Percentiles rank a stretch among this genome's conserved stretches.
Evolutionary conservation across 495 filamentous ascomycete genomes (phyloP).

Genomic region (Aspergillus hancockii): DNA sequence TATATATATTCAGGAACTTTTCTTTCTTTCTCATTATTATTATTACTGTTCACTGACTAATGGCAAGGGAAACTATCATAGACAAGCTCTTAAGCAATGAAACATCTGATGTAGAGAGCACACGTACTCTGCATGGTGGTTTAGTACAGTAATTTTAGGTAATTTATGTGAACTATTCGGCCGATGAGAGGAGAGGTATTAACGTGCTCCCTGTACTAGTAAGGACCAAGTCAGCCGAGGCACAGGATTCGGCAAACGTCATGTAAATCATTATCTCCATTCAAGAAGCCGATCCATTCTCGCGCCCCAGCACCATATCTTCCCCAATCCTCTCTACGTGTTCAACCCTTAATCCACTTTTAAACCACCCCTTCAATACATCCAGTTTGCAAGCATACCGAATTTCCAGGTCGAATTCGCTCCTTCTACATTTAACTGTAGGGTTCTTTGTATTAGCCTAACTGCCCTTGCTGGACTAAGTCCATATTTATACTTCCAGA

Average conservation of each 20-base stretch:
- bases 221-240: conserved; percentile 38
- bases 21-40: too few relatives aligned
- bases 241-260: conserved; percentile 48
- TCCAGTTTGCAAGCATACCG: neutral
- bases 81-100: too few relatives aligned
- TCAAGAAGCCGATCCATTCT: conserved; percentile 40
- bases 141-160: too few relatives aligned
- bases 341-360: conserved; percentile 11
- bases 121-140: too few relatives aligned
- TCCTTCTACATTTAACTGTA: conserved; percentile 1
- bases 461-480: neutral
- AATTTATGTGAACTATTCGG: too few relatives aligned
- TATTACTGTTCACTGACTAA: too few relatives aligned
- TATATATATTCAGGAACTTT: too few relatives aligned
- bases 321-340: conserved; percentile 1
- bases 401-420: neutral
- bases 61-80: too few relatives aligned
- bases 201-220: too few relatives aligned
- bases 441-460: neutral
- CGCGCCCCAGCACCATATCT: conserved; percentile 15
- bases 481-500: neutral
- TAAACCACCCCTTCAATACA: neutral
- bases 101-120: too few relatives aligned
- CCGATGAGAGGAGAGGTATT: too few relatives aligned
- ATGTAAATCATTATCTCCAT: conserved; percentile 33